Evolutionary conservation across 2,329 filamentous ascomycete genomes (phyloP).

Genomic region (Falciphora oryzae): DNA sequence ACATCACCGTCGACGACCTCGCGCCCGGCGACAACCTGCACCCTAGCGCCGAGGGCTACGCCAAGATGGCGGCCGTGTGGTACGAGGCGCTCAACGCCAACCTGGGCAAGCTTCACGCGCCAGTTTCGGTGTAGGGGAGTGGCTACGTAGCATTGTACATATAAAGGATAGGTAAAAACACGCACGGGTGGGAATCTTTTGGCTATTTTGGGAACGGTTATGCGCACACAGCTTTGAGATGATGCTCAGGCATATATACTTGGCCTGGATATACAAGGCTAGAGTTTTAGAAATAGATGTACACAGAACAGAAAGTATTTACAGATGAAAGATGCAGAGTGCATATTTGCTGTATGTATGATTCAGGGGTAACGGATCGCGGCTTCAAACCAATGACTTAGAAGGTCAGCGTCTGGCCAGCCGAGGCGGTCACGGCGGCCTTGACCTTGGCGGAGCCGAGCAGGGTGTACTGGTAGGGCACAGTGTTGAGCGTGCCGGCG

Average conservation of each 20-base stretch:
- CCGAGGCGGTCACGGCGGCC: slow-evolving; percentile 31
- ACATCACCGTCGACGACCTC: slow-evolving; percentile 10
- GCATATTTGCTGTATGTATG: not conserved
- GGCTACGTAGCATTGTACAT: not conserved
- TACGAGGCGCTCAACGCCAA: not conserved
- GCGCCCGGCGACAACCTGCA: slow-evolving; percentile 8
- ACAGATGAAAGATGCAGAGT: not conserved
- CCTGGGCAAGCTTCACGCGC: not conserved
- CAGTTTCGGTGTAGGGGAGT: not conserved
- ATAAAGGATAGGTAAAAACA: not conserved
- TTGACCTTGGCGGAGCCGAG: slow-evolving; percentile 43
- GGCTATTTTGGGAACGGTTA: too few relatives aligned
- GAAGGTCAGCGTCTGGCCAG: slow-evolving; percentile 32
- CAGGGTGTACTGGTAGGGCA: slow-evolving; percentile 50
- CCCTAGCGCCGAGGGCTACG: slow-evolving; percentile 6
- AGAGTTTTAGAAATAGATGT: not conserved
- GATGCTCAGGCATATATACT: too few relatives aligned
- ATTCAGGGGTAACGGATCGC: too few relatives aligned
- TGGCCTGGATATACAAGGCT: not conserved
- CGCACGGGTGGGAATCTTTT: too few relatives aligned
- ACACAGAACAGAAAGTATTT: not conserved
- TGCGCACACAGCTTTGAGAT: too few relatives aligned
- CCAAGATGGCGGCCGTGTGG: slow-evolving; percentile 10
- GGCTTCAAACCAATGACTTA: slow-evolving; percentile 17
- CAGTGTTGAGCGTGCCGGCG: slow-evolving; percentile 39